Evolutionary conservation across 306 rosid species (phyloP), one percentile per base, ranked within the genome.

Genomic region (Cajanus cajan): DNA sequence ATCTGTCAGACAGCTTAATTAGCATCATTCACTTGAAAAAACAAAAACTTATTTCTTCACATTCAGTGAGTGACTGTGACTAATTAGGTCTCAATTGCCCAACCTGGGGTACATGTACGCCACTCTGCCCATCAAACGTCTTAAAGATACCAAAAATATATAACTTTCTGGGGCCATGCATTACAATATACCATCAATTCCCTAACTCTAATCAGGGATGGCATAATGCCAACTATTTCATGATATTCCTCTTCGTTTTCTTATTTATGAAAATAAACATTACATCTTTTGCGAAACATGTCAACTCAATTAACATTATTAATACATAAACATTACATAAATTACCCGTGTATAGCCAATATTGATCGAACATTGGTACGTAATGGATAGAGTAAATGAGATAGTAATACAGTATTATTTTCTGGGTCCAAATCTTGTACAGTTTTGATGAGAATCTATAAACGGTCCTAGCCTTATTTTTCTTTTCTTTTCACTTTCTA

Each of bases 101-200:
- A 68, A 52, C 61, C 34, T 66, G 71, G 73, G 76, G 36, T 79
- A 57, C 48, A 36, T 44, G 71, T 76, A 67, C 50, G n/a, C 34
- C 43, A 40, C 14, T 31, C 43, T 44, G 71, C 12, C 21, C 25
- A 54, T 64, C 5, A 72, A 51, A 64, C 10, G 34, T 57, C 52
- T 40, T 45, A 31, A 76, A 31, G 13, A 54, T 22, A 37, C 34
- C 31, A 24, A 18, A 12, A 16, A 61, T 16, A 3, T 61, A 65
- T 34, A 2, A 43, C 0, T 25, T 43, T 61, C 14, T 61, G 44
- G 51, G 51, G 67, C 64, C 64, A 57, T 57, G 64, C n/a, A n/a
- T n/a, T n/a, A n/a, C n/a, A n/a, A 18, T 19, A 52, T 2, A 18
- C 13, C 28, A 12, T 52, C 28, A 18, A 52, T 52, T 22, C 57